phyloP scores from a whole-genome alignment of 352 stramenopile genomes.

The Pseudoperonospora humuli region DNA sequence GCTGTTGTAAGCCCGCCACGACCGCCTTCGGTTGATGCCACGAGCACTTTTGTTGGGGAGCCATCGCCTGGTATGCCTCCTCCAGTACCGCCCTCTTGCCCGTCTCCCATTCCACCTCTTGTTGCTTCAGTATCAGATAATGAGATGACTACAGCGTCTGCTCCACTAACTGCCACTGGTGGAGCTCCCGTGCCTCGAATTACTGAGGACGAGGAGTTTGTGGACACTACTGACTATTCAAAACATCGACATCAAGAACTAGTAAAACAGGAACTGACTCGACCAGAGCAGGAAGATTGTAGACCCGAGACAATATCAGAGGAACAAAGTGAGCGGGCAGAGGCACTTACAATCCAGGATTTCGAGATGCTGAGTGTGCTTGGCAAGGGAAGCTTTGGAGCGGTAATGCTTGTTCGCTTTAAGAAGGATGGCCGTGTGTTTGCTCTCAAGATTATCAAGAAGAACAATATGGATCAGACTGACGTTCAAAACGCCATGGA shows the following conservation, averaged over 20 bases:
- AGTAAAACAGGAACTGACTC: slow-evolving; percentile 20
- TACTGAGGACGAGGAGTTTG: slow-evolving; percentile 27
- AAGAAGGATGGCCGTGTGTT: slow-evolving; percentile 86
- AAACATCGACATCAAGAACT: slow-evolving; percentile 23
- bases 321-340: slow-evolving; percentile 14
- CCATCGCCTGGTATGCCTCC: slow-evolving; percentile 32
- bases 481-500: slow-evolving; percentile 86
- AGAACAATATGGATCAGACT: slow-evolving; percentile 79
- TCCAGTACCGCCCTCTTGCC: slow-evolving; percentile 23
- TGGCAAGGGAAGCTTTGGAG: slow-evolving; percentile 80
- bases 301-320: slow-evolving; percentile 4
- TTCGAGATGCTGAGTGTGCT: slow-evolving; percentile 88
- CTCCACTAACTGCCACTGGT: slow-evolving; percentile 2
- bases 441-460: slow-evolving; percentile 88
- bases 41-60: slow-evolving; percentile 33
- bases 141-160: neutral
- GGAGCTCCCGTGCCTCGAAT: slow-evolving; percentile 20
- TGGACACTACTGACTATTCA: slow-evolving; percentile 26
- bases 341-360: slow-evolving; percentile 81
- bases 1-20: slow-evolving; percentile 9
- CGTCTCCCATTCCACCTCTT: slow-evolving; percentile 13
- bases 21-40: slow-evolving; percentile 23
- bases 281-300: slow-evolving; percentile 5
- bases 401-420: slow-evolving; percentile 86
- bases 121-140: slow-evolving; percentile 8